phyloP scores from a whole-genome alignment of 2,329 filamentous ascomycete genomes.

The Aspergillus carbonarius region DNA sequence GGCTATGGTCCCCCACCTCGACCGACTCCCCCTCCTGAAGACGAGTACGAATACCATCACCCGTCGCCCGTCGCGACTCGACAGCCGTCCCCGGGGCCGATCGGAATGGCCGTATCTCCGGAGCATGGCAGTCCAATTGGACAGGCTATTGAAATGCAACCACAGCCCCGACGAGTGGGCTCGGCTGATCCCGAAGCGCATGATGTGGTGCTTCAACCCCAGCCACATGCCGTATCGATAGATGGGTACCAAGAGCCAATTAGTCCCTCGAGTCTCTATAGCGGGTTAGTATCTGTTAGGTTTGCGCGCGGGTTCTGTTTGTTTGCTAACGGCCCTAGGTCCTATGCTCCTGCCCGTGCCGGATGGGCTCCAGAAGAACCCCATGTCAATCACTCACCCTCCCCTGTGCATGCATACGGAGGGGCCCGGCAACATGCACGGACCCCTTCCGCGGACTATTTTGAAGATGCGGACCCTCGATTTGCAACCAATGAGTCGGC shows the following conservation, averaged over 20 bases:
- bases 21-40: constrained; percentile 26
- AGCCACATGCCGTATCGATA: constrained; percentile 28
- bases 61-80: constrained; percentile 25
- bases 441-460: constrained; percentile 61
- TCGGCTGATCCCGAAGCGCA: constrained; percentile 35
- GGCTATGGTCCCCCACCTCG: constrained; percentile 47
- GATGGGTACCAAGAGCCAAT: constrained; percentile 31
- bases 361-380: constrained; percentile 33
- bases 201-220: constrained; percentile 21
- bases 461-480: constrained; percentile 88
- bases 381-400: constrained; percentile 13
- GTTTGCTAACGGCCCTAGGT: constrained; percentile 21
- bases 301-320: background rate
- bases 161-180: constrained; percentile 52
- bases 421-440: constrained; percentile 26
- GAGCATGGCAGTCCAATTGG: constrained; percentile 48
- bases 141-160: constrained; percentile 79
- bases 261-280: constrained; percentile 72
- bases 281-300: constrained; percentile 66
- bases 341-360: constrained; percentile 50
- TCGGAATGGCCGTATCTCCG: constrained; percentile 37
- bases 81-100: constrained; percentile 33
- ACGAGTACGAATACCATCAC: constrained; percentile 26
- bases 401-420: constrained; percentile 22
- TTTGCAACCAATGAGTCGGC: constrained; percentile 57